These are phyloP conservation scores for Kuraishia borneana DNA, from an alignment of 805 yeast species.

Conservation along the genomic window DNA sequence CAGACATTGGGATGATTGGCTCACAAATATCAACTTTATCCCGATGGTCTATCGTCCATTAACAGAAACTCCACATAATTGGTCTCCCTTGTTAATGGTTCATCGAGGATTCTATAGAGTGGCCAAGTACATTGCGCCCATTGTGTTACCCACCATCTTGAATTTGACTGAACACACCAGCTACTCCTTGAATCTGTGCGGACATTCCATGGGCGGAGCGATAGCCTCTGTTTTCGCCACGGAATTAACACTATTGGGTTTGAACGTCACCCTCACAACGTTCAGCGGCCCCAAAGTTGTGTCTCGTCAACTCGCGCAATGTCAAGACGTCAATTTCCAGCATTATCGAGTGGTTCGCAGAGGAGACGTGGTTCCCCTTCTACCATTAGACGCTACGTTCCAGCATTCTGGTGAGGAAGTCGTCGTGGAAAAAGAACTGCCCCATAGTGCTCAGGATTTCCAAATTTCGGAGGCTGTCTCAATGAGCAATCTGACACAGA, in stretches of 20 bases:
- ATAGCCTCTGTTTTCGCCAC: constrained; percentile 49
- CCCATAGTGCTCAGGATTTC: constrained; percentile 1
- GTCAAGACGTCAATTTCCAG: constrained; percentile 2
- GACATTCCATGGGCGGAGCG: constrained; percentile 52
- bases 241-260: constrained; percentile 47
- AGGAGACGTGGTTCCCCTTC: constrained; percentile 1
- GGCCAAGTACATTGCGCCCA: constrained; percentile 4
- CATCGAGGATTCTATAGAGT: constrained; percentile 10
- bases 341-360: constrained; percentile 1
- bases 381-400: background rate
- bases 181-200: constrained; percentile 26
- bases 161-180: constrained; percentile 14
- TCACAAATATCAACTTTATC: constrained; percentile 8
- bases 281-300: constrained; percentile 10
- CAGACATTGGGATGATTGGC: constrained; percentile 9
- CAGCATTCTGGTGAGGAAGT: constrained; percentile 1
- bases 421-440: background rate
- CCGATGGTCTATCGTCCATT: constrained; percentile 2
- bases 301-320: constrained; percentile 7
- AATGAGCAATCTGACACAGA: background rate
- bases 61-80: background rate
- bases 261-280: constrained; percentile 6
- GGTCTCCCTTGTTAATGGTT: constrained; percentile 1
- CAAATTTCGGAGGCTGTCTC: background rate
- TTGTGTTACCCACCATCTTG: constrained; percentile 6